Base-by-base conservation (phyloP, 768 basidiomycete genomes). In the Fomitopsis serialis region DNA sequence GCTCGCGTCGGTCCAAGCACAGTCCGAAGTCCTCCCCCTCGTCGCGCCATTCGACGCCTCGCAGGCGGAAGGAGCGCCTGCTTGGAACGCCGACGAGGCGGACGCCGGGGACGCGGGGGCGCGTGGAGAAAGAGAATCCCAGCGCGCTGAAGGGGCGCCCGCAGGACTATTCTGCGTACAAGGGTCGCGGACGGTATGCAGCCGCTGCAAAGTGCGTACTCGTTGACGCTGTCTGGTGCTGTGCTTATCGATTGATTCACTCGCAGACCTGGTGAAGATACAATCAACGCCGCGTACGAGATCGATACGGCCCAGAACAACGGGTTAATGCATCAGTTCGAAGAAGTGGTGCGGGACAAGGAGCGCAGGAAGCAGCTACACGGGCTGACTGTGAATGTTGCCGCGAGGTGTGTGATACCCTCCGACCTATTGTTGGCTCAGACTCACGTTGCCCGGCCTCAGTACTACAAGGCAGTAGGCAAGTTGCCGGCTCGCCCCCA, bases 301-400 rank as follows among this genome's bases (percentile, higher is more conserved):
- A 86, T 95, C 48, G 75, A 89, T 58, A 79, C 82, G 3, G 68
- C 69, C 8, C 72, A 68, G 34, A 96, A 96, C 63, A 73, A 75
- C 0, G 92, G 90, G 0, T 44, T 81, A 10, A 70, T 72, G 42
- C 86, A 78, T 64, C 82, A 85, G 58, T 96, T 78, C 61, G 86
- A 92, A 42, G 83, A 85, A 46, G 89, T 92, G 15, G 86, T 91
- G 12, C 74, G 92, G 24, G 75, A 73, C 37, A 85, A 77, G 60
- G 78, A 79, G 17, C 79, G 81, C 32, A 74, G 94, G 29, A 76
- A 75, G 58, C 71, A 72, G 48, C 76, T 96, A 75, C 76, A 87
- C 47, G 93, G 79, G 81, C 77, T 1, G 89, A 92, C 57, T 96
- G 92, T 65, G 88, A 89, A 57, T 86, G 84, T 54, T 96, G 93